Conservation (phyloP, 345 rosid species). For the Moricandia arvensis region DNA sequence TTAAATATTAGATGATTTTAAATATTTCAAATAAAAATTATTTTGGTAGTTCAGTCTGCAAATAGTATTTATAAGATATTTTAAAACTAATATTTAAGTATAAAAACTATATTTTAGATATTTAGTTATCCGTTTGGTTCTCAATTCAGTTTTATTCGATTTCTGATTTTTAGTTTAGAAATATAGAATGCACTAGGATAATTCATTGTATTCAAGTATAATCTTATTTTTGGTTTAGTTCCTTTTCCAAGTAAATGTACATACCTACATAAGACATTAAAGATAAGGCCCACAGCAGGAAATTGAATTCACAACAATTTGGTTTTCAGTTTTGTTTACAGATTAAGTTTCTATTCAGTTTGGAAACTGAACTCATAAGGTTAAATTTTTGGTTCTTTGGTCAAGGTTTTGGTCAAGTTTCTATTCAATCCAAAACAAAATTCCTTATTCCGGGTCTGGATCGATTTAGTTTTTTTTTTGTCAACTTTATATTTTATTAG, state of each 20-base stretch:
- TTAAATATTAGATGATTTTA: not conserved
- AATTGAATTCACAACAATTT: not conserved
- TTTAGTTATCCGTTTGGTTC: not conserved
- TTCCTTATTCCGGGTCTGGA: too few species aligned
- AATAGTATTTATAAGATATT: not conserved
- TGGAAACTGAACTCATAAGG: not conserved
- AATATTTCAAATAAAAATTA: not conserved
- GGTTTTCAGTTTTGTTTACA: not conserved
- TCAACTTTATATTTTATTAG: too few species aligned
- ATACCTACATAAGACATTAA: not conserved
- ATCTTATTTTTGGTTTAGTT: not conserved
- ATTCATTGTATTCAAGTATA: not conserved
- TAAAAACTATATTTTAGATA: too few species aligned
- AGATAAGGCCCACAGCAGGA: too few species aligned
- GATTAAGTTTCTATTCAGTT: not conserved
- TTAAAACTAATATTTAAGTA: too few species aligned
- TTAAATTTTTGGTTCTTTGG: too few species aligned
- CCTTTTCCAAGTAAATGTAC: not conserved
- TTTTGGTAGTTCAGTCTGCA: not conserved
- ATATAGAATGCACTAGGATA: not conserved
- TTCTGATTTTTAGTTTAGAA: not conserved
- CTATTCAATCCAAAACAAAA: too few species aligned
- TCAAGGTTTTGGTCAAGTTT: too few species aligned
- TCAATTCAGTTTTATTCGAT: not conserved
- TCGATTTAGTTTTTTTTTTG: too few species aligned